These are phyloP conservation scores for Coelastrella sp. DNA, from an alignment of 139 green algal genomes.

Conservation along the genomic window DNA sequence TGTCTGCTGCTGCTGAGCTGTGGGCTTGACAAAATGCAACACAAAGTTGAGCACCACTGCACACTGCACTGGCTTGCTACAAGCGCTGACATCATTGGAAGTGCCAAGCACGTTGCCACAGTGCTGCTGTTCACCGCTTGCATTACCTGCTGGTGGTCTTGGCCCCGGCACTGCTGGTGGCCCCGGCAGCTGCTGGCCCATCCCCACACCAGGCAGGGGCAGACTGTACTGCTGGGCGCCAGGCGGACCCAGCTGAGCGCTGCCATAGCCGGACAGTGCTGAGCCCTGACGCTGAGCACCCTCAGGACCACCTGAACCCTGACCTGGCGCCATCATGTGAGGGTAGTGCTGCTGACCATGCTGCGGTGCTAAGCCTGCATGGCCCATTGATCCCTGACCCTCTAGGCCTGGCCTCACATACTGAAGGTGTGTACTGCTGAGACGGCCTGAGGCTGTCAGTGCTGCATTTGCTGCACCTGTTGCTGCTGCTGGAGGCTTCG, in stretches of 20 bases:
- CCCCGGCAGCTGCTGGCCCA: slow-evolving; percentile 7
- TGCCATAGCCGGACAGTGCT: not conserved
- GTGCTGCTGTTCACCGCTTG: not conserved
- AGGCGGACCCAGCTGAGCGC: not conserved
- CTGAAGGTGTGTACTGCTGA: slow-evolving; percentile 38
- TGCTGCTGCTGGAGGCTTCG: not conserved
- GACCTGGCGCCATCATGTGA: not conserved
- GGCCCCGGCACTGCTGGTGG: slow-evolving; percentile 11
- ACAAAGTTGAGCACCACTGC: not conserved
- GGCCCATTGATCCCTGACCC: not conserved
- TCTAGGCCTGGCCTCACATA: slow-evolving; percentile 43
- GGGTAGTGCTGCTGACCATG: not conserved
- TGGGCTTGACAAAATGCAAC: no score
- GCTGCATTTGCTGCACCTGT: not conserved
- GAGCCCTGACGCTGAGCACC: slow-evolving; percentile 22
- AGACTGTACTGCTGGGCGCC: slow-evolving; percentile 30
- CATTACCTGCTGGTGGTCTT: not conserved
- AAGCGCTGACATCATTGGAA: not conserved
- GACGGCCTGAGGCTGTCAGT: not conserved
- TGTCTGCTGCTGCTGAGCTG: no score
- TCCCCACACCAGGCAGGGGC: not conserved
- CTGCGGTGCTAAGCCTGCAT: not conserved
- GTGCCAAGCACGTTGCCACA: no score
- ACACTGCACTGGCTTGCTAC: not conserved
- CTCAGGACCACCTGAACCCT: not conserved